A percentile compares a stretch with the other conserved stretches of the same genome.
Conservation (phyloP, 208 protist species). For the Leishmania major region DNA sequence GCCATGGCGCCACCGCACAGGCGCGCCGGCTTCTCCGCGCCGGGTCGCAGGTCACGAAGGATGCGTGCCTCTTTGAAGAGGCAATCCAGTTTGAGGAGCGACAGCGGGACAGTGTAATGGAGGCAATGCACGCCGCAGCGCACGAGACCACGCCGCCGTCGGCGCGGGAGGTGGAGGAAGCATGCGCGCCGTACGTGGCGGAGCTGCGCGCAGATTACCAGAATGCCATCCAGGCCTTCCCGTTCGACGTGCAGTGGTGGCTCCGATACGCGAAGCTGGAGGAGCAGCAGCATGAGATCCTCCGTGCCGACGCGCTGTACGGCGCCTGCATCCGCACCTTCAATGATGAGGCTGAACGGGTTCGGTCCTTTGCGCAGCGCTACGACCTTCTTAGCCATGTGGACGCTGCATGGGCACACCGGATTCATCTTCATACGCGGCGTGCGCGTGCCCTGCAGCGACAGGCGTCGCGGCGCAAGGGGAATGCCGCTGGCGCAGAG, state of each 20-base stretch:
- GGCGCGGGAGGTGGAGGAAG: constrained; percentile 11
- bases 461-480: constrained; percentile 4
- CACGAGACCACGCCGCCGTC: background rate
- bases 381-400: constrained; percentile 73
- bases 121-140: background rate
- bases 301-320: constrained; percentile 64
- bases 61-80: constrained; percentile 37
- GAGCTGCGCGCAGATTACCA: constrained; percentile 49
- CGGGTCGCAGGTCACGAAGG: constrained; percentile 54
- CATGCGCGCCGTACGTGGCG: constrained; percentile 25
- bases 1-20: constrained; percentile 48
- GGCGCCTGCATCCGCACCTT: constrained; percentile 54
- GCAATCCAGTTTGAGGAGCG: constrained; percentile 49
- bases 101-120: constrained; percentile 17
- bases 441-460: constrained; percentile 28
- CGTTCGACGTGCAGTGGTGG: constrained; percentile 64
- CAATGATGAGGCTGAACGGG: constrained; percentile 41
- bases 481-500: constrained; percentile 14
- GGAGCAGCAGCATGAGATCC: constrained; percentile 58
- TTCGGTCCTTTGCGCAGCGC: constrained; percentile 62
- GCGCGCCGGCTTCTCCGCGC: constrained; percentile 68
- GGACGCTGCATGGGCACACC: constrained; percentile 68
- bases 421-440: constrained; percentile 56
- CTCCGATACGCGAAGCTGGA: constrained; percentile 79
- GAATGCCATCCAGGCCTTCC: constrained; percentile 65